Evolutionary conservation across 2,329 filamentous ascomycete species (phyloP).

Genomic region (Microcyclosporella mali): DNA sequence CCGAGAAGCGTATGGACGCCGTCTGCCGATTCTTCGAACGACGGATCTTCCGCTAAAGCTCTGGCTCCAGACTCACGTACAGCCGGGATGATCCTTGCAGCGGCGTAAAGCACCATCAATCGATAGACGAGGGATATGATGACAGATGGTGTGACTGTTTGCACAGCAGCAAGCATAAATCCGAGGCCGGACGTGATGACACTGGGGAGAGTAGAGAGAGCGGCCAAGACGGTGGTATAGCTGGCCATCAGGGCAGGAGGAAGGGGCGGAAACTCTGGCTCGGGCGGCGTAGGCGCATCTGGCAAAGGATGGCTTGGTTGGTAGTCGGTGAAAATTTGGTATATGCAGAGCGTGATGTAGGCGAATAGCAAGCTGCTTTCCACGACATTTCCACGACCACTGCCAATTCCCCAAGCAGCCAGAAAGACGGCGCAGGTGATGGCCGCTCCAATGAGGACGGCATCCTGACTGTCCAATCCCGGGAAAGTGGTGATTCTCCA

Average conservation of each 20-base stretch:
- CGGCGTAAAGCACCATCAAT: conserved; percentile 90
- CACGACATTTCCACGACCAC: conserved; percentile 86
- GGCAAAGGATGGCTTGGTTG: conserved; percentile 58
- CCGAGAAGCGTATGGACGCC: conserved; percentile 72
- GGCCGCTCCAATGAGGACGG: conserved; percentile 83
- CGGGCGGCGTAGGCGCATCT: conserved; percentile 52
- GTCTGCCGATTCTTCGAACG: conserved; percentile 60
- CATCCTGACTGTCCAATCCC: conserved; percentile 85
- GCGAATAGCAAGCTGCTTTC: conserved; percentile 94
- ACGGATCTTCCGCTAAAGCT: conserved; percentile 76
- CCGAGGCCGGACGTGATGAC: conserved; percentile 78
- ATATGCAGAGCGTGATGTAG: conserved; percentile 96
- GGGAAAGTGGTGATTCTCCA: conserved; percentile 94
- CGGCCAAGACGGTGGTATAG: conserved; percentile 82
- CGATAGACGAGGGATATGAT: conserved; percentile 93
- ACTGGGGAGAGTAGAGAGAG: conserved; percentile 73
- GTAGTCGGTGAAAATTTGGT: conserved; percentile 99
- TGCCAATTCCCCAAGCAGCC: conserved; percentile 88
- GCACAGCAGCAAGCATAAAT: conserved; percentile 84
- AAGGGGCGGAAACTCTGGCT: conserved; percentile 76
- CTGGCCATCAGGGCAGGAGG: conserved; percentile 98
- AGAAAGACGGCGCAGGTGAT: conserved; percentile 91
- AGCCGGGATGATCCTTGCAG: conserved; percentile 90
- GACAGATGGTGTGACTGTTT: conserved; percentile 91
- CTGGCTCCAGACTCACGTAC: conserved; percentile 80